These are phyloP conservation scores for Eucalyptus melliodora DNA, from an alignment of 345 rosid genomes.

Conservation along the genomic window DNA sequence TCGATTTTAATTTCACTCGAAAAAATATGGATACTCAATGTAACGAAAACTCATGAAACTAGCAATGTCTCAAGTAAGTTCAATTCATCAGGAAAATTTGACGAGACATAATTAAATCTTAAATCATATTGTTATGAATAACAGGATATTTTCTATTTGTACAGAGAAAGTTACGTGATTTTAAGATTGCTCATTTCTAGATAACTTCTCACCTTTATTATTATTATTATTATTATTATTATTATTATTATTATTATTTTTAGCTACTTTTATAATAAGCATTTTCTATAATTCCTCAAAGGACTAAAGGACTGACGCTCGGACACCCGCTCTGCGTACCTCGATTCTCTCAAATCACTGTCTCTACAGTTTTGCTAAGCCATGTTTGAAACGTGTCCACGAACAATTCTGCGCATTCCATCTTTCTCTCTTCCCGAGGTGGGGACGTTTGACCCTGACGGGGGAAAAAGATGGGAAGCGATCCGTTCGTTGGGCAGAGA, in stretches of 20 bases:
- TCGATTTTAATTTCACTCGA: neutral
- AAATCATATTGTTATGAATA: too few species aligned
- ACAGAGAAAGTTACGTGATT: accelerated
- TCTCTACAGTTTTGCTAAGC: neutral
- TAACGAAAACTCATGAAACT: neutral
- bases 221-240: neutral
- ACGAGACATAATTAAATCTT: too few species aligned
- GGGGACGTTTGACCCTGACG: neutral
- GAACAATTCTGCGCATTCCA: neutral
- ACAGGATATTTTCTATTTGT: accelerated
- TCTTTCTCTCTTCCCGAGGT: neutral
- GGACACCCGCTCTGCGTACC: neutral
- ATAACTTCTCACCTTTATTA: neutral
- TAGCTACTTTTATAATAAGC: neutral
- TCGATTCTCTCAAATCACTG: neutral
- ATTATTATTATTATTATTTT: neutral
- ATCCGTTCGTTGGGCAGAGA: neutral
- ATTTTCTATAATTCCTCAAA: neutral
- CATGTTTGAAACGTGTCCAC: neutral
- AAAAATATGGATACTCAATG: neutral
- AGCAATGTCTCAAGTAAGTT: neutral
- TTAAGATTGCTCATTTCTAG: neutral
- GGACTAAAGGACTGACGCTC: accelerated
- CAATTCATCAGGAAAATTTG: accelerated
- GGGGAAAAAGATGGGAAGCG: neutral